These are phyloP conservation scores for Pyrenochaeta sp. DNA, from an alignment of 2,329 filamentous ascomycete species.

Conservation along the genomic window DNA sequence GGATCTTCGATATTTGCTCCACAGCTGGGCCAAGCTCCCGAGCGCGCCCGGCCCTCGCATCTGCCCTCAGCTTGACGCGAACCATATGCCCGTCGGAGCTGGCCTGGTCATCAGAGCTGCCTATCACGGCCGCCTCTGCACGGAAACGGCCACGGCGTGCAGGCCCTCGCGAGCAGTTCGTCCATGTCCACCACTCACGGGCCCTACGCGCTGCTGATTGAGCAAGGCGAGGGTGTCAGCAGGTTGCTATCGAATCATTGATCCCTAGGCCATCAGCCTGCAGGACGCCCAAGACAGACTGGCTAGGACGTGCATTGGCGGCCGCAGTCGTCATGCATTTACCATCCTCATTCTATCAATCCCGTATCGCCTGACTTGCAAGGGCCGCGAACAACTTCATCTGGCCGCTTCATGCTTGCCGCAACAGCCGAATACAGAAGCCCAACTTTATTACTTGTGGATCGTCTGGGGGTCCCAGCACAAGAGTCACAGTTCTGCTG, in stretches of 20 bases:
- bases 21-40: constrained; percentile 23
- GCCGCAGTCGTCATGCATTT: constrained; percentile 48
- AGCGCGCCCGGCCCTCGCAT: constrained; percentile 14
- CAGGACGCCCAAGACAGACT: constrained; percentile 33
- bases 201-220: constrained; percentile 40
- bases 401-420: constrained; percentile 42
- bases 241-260: constrained; percentile 43
- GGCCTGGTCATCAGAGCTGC: constrained; percentile 23
- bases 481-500: constrained; percentile 6
- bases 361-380: constrained; percentile 47
- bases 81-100: not conserved
- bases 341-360: constrained; percentile 35
- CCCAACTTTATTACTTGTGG: constrained; percentile 35
- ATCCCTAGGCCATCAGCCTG: constrained; percentile 24
- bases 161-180: constrained; percentile 26
- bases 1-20: constrained; percentile 30
- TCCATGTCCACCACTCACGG: constrained; percentile 34
- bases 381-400: constrained; percentile 17
- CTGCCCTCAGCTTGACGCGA: constrained; percentile 2
- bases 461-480: constrained; percentile 21
- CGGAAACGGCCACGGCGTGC: constrained; percentile 28
- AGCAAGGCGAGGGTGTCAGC: constrained; percentile 43
- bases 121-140: constrained; percentile 30
- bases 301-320: constrained; percentile 42
- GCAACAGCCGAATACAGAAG: constrained; percentile 47